Evolutionary conservation across 2,329 filamentous ascomycete species (phyloP), one percentile per base, ranked within the genome.

Genomic region (Cercospora brassicicola): DNA sequence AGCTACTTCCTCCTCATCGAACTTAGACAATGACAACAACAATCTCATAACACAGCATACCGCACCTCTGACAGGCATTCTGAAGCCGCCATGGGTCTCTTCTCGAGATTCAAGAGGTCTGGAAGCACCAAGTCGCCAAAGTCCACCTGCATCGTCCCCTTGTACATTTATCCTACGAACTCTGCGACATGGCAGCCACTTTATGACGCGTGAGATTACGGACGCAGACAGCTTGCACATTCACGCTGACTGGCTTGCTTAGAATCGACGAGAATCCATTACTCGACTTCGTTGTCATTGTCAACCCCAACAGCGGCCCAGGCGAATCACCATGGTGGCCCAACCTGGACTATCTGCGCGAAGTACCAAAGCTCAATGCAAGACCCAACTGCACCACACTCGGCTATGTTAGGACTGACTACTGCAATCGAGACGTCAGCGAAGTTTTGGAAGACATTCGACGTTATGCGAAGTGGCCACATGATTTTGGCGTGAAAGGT

Each of bases 331-430:
- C 71, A 45, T 68, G 65, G 62, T 72, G 62, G 66, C 72, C 75
- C 8, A 67, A 76, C 59, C 65, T 68, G 28, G 71, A 71, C 20
- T 75, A 76, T 64, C 65, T 74, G 36, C 71, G 70, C 51, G 72
- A 73, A 62, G 66, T 77, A 20, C 69, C 72, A 2, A 71, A 67
- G 7, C 71, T 77, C 30, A 76, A 76, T 67, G 65, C 71, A 13
- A 64, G 70, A 42, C 36, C 45, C 55, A 77, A 77, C 65, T 72
- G 76, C 39, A 69, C 67, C 13, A 73, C 73, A 11, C 59, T 76
- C 18, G 76, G 74, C 53, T 77, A 77, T 65, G 69, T 77, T 2
- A 68, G 71, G 31, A 65, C 71, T n/a, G 67, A 70, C 36, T 76
- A 73, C 56, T 74, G 70, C 65, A 71, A 69, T 10, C 69, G 74